Conservation (phyloP, 2,329 filamentous ascomycete genomes). For the Cephalotrichum gorgonifer region DNA sequence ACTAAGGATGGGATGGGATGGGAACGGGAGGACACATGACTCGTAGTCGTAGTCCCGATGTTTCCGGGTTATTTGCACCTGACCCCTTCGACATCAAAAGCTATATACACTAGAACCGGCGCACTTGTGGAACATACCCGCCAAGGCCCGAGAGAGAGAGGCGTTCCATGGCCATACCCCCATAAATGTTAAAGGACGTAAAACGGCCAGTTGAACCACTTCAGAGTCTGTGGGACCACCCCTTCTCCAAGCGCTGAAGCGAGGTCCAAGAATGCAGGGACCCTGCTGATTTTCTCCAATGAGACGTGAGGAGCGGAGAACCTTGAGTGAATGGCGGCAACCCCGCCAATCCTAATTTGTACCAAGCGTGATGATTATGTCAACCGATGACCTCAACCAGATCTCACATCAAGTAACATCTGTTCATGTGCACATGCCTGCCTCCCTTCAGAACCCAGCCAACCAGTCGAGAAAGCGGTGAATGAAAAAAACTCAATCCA, state of each 20-base stretch:
- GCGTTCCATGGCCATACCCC: too few species aligned
- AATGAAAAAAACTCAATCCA: slow-evolving; percentile 4
- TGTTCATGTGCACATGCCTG: not conserved
- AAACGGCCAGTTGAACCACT: too few species aligned
- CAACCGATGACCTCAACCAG: slow-evolving; percentile 4
- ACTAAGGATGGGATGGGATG: too few species aligned
- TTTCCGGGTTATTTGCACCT: not conserved
- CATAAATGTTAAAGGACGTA: too few species aligned
- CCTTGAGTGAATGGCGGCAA: slow-evolving; percentile 6
- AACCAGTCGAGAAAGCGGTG: slow-evolving; percentile 5
- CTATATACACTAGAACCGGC: too few species aligned
- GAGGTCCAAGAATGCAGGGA: slow-evolving; percentile 1
- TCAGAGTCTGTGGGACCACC: too few species aligned
- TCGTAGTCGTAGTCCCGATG: not conserved
- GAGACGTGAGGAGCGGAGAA: not conserved
- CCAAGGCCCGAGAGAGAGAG: too few species aligned
- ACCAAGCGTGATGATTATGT: not conserved
- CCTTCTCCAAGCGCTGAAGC: too few species aligned
- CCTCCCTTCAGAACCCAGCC: not conserved
- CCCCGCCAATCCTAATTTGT: slow-evolving; percentile 7
- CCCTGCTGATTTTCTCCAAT: not conserved
- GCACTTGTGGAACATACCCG: too few species aligned
- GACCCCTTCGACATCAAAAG: not conserved
- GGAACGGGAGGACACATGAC: not conserved
- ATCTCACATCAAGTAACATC: not conserved